Evolutionary conservation across 2,329 filamentous ascomycete genomes (phyloP).

Genomic region (Ilyonectria sp.): DNA sequence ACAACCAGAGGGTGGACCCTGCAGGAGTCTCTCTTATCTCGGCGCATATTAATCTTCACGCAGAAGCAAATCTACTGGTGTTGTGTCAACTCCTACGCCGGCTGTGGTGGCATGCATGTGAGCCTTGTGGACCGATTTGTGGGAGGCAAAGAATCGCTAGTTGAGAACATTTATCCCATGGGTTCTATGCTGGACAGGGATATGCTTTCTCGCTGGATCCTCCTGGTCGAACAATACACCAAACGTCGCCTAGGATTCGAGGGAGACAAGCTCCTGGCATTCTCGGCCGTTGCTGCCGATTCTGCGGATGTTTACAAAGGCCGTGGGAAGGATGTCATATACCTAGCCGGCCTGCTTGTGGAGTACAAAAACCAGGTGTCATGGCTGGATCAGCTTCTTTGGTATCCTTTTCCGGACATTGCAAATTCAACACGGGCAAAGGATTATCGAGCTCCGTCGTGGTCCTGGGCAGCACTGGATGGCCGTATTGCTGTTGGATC

Average conservation of each 20-base stretch:
- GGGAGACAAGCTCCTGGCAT: slow-evolving; percentile 4
- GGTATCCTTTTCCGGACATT: neutral
- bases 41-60: slow-evolving; percentile 22
- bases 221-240: neutral
- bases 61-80: slow-evolving; percentile 16
- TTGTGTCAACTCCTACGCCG: slow-evolving; percentile 8
- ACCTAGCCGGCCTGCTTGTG: neutral
- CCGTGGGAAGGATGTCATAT: neutral
- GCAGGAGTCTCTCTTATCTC: slow-evolving; percentile 30
- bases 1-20: slow-evolving; percentile 24
- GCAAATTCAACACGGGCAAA: neutral
- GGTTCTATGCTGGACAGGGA: neutral
- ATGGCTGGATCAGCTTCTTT: neutral
- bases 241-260: neutral
- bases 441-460: slow-evolving; percentile 8
- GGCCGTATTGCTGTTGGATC: neutral
- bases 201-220: neutral
- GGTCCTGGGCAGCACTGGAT: slow-evolving; percentile 16
- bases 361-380: neutral
- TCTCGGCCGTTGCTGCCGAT: slow-evolving; percentile 7
- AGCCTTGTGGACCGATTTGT: neutral
- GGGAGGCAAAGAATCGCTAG: neutral
- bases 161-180: slow-evolving; percentile 13
- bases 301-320: neutral
- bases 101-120: slow-evolving; percentile 8